phyloP scores from a whole-genome alignment of 805 yeast species.

The Kregervanrija pseudodelftensis region DNA sequence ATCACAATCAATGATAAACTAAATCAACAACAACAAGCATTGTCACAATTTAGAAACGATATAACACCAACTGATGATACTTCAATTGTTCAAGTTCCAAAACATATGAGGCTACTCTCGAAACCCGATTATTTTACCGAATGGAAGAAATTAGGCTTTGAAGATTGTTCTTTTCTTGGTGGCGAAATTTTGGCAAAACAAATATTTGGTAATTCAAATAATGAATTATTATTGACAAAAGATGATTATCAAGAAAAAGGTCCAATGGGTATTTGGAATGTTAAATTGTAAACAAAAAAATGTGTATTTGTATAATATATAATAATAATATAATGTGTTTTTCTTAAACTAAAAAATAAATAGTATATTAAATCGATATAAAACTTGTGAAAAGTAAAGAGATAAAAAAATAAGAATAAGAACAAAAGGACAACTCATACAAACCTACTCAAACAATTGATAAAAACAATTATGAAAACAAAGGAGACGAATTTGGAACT shows the following conservation, averaged over 20 bases:
- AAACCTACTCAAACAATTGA: no score
- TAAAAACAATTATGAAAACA: no score
- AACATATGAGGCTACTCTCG: constrained; percentile 58
- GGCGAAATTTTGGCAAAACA: constrained; percentile 85
- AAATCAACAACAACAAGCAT: constrained; percentile 10
- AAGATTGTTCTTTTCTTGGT: constrained; percentile 74
- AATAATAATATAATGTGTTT: neutral
- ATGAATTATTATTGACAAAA: constrained; percentile 60
- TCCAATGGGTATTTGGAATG: constrained; percentile 71
- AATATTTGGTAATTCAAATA: constrained; percentile 60
- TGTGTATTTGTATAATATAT: neutral
- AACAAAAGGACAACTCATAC: no score
- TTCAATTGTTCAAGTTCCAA: constrained; percentile 62
- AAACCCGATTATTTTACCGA: constrained; percentile 91
- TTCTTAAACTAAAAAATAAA: no score
- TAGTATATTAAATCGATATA: no score
- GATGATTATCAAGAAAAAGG: constrained; percentile 74
- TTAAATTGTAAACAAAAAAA: constrained; percentile 15
- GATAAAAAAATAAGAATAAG: no score
- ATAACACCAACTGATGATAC: constrained; percentile 19
- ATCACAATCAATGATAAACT: constrained; percentile 15
- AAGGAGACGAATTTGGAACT: no score
- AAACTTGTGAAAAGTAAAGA: no score
- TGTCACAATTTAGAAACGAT: constrained; percentile 26
- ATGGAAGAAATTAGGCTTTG: constrained; percentile 80